phyloP scores from a whole-genome alignment of 208 protist genomes.

The Leishmania gerbilli region DNA sequence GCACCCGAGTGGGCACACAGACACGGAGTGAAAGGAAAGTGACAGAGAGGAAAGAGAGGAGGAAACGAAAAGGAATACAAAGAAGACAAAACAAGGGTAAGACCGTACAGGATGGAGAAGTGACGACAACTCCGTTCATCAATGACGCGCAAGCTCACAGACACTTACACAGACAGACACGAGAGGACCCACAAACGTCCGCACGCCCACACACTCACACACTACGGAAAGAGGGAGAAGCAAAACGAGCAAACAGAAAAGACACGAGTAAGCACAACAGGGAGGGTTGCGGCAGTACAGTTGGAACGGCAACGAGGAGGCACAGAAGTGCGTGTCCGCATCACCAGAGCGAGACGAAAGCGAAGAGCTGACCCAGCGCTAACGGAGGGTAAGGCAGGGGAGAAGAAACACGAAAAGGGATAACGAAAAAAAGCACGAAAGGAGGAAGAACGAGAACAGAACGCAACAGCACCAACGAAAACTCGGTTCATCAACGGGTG shows the following conservation, averaged over 20 bases:
- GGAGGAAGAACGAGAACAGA: background rate
- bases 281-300: background rate
- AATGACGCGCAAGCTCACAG: background rate
- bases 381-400: background rate
- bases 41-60: background rate
- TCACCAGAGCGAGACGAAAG: background rate
- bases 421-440: background rate
- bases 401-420: background rate
- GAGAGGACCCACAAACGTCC: background rate
- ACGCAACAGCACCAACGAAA: slow-evolving; percentile 4
- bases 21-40: background rate
- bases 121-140: background rate
- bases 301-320: background rate
- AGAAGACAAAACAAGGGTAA: background rate
- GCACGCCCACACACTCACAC: background rate
- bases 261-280: background rate
- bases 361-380: background rate
- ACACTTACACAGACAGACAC: background rate
- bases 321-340: background rate
- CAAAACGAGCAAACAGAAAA: background rate
- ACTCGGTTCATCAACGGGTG: background rate
- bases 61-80: background rate
- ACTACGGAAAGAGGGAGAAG: background rate
- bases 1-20: background rate
- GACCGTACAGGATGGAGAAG: slow-evolving; percentile 1